A percentile compares a stretch with the other conserved stretches of the same genome.
Conservation (phyloP, 208 protist species). For the Endotrypanum monterogeii region DNA sequence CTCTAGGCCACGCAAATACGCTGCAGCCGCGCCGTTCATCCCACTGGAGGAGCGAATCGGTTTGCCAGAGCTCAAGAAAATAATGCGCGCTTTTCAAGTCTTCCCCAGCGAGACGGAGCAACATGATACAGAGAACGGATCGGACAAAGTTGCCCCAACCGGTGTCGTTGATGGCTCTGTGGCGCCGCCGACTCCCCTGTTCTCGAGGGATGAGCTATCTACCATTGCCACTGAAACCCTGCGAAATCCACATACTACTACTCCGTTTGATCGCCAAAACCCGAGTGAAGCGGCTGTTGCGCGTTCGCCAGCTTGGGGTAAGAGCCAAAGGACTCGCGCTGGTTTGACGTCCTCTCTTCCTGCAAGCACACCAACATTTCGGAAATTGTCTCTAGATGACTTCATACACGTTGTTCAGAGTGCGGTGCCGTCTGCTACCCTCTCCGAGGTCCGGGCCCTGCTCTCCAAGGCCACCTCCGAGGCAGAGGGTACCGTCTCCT, state of each 20-base stretch:
- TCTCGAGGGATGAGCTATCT: constrained; percentile 18
- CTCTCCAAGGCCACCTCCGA: constrained; percentile 81
- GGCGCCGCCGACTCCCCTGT: background rate
- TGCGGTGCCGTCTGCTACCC: constrained; percentile 41
- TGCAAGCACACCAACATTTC: constrained; percentile 1
- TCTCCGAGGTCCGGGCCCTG: constrained; percentile 53
- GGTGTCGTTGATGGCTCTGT: background rate
- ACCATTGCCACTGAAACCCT: background rate
- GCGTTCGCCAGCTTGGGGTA: background rate
- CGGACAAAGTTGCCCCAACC: background rate
- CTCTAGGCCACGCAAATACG: background rate
- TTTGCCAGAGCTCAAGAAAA: constrained; percentile 43
- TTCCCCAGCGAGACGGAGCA: background rate
- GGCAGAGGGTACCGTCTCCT: constrained; percentile 52
- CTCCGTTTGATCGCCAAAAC: background rate
- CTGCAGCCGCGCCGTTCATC: background rate
- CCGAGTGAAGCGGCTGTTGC: background rate
- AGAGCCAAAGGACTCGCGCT: background rate
- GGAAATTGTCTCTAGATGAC: constrained; percentile 27
- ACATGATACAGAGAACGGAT: background rate
- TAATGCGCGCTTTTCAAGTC: constrained; percentile 53
- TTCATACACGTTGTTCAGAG: constrained; percentile 29
- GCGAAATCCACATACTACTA: background rate
- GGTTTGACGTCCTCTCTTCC: background rate
- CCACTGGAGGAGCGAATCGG: constrained; percentile 59